Percentiles rank a stretch among this genome's conserved stretches.
Conservation (phyloP, 768 basidiomycete species). For the Naganishia randhawae region DNA sequence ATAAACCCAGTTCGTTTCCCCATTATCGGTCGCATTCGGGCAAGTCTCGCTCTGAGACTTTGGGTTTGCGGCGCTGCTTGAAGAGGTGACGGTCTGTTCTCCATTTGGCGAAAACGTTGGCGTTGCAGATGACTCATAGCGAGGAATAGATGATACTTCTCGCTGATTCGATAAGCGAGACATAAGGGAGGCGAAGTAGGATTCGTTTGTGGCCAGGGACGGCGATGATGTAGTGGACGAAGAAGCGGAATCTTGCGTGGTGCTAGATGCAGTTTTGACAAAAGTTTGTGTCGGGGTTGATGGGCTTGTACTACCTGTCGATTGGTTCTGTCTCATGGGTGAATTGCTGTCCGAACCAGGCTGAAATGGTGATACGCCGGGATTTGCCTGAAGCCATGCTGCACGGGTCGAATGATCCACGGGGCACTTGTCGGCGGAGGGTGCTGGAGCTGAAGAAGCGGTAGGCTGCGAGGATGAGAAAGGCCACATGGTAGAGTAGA, state of each 20-base stretch:
- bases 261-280: background rate
- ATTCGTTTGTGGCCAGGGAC: conserved; percentile 1
- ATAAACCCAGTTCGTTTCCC: conserved; percentile 82
- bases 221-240: background rate
- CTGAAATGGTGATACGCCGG: conserved; percentile 28
- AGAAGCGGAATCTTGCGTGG: conserved; percentile 25
- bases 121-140: conserved; percentile 40
- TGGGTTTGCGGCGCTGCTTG: conserved; percentile 25
- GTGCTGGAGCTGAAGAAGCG: background rate
- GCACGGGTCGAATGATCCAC: conserved; percentile 62
- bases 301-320: background rate
- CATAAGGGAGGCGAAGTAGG: conserved; percentile 28
- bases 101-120: conserved; percentile 21
- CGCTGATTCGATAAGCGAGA: conserved; percentile 64
- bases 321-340: background rate
- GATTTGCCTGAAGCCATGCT: conserved; percentile 51
- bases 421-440: conserved; percentile 56
- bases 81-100: conserved; percentile 20
- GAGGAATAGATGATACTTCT: conserved; percentile 83
- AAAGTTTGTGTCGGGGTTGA: conserved; percentile 22
- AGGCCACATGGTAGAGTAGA: conserved; percentile 30
- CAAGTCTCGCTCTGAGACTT: conserved; percentile 18
- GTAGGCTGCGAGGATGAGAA: conserved; percentile 20
- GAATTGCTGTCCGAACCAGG: background rate
- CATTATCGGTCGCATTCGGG: conserved; percentile 36